phyloP scores from a whole-genome alignment of 345 rosid genomes.

The Anacardium occidentale region DNA sequence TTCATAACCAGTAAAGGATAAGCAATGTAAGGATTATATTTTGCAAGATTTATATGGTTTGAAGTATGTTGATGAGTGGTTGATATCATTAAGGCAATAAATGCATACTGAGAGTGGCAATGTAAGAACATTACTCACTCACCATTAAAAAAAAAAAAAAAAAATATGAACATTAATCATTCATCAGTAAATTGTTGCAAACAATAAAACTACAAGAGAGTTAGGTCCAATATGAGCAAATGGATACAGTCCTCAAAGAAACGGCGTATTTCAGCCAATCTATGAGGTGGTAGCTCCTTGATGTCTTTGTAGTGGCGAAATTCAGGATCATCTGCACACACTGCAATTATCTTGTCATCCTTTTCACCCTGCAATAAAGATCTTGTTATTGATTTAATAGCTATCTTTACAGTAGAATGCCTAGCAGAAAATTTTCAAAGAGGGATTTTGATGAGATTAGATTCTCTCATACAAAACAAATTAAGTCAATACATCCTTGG shows the following conservation, averaged over 20 bases:
- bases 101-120: background rate
- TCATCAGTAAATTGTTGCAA: slow-evolving; percentile 1
- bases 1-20: slow-evolving; percentile 38
- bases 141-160: no score
- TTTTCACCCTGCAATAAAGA: slow-evolving; percentile 71
- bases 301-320: slow-evolving; percentile 91
- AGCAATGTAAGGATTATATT: background rate
- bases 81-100: background rate
- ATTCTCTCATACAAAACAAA: background rate
- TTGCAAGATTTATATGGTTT: background rate
- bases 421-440: background rate
- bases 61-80: background rate
- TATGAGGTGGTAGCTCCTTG: slow-evolving; percentile 97
- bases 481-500: background rate
- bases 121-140: background rate
- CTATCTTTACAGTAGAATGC: background rate
- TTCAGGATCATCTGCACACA: slow-evolving; percentile 99
- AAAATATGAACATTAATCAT: background rate
- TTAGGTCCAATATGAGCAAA: slow-evolving; percentile 10
- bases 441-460: background rate
- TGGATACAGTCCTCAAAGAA: slow-evolving; percentile 99
- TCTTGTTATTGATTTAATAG: background rate
- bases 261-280: slow-evolving; percentile 96
- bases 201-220: background rate
- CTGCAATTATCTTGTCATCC: slow-evolving; percentile 97